These are phyloP conservation scores for Colletotrichum cereale DNA, from an alignment of 2,329 filamentous ascomycete genomes.

Conservation along the genomic window DNA sequence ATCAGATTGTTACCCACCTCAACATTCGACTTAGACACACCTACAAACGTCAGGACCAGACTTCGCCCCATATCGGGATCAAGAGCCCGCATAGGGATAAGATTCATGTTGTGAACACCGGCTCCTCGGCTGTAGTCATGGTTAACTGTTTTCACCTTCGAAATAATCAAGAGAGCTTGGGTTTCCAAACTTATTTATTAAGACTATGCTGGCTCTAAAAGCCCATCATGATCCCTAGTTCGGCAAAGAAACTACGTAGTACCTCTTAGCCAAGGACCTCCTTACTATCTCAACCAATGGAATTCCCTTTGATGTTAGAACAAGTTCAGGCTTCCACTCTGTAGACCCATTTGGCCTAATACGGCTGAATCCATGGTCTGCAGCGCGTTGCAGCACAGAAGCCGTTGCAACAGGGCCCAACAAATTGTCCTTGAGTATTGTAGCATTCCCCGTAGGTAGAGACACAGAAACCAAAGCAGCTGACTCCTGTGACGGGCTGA, in stretches of 20 bases:
- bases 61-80: neutral
- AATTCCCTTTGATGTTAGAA: rapidly evolving
- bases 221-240: neutral
- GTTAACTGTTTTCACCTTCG: neutral
- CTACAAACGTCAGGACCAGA: no score
- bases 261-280: rapidly evolving
- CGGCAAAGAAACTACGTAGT: neutral
- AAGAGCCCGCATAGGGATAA: no score
- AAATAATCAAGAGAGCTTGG: neutral
- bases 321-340: rapidly evolving
- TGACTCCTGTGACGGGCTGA: conserved; percentile 56
- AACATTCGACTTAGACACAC: no score
- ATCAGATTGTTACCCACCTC: no score
- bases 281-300: no score
- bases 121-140: no score
- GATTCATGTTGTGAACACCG: rapidly evolving
- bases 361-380: conserved; percentile 51
- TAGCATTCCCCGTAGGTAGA: conserved; percentile 55
- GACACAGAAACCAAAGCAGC: conserved; percentile 58
- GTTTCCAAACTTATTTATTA: neutral
- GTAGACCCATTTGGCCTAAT: neutral
- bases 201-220: no score
- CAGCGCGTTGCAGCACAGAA: conserved; percentile 58
- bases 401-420: conserved; percentile 58
- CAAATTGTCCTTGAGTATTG: conserved; percentile 48